These are phyloP conservation scores for Castanea mollissima DNA, from an alignment of 306 rosid species.

Conservation along the genomic window DNA sequence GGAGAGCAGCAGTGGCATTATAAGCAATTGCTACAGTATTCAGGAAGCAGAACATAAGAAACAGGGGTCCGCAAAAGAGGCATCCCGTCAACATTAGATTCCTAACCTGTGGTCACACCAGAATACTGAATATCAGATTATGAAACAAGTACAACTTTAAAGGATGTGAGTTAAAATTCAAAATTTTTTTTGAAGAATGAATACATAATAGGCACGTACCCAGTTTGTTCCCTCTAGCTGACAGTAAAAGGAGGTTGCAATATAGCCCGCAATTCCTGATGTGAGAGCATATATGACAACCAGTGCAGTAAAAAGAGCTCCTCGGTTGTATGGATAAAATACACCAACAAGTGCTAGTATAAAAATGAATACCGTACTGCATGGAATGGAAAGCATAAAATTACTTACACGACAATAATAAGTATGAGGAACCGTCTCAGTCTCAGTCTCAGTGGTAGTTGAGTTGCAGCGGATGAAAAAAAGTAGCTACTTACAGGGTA, in stretches of 20 bases:
- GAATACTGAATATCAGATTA: constrained; percentile 10
- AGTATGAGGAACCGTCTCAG: not conserved
- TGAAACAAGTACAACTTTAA: not conserved
- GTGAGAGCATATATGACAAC: constrained; percentile 91
- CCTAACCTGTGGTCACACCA: constrained; percentile 54
- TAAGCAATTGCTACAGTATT: constrained; percentile 62
- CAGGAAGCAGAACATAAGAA: constrained; percentile 60
- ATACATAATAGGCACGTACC: constrained; percentile 37
- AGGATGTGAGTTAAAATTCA: constrained; percentile 1
- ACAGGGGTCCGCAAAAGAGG: constrained; percentile 66
- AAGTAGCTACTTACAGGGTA: constrained; percentile 43
- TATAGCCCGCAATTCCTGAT: constrained; percentile 90
- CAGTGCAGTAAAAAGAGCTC: constrained; percentile 82
- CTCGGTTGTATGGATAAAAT: constrained; percentile 94
- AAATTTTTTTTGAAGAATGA: constrained; percentile 3
- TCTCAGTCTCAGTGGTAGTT: not conserved
- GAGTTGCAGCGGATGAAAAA: not conserved
- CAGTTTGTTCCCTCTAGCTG: constrained; percentile 91
- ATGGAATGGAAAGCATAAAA: constrained; percentile 7
- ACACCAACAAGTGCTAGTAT: constrained; percentile 87
- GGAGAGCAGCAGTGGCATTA: constrained; percentile 71
- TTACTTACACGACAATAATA: not conserved
- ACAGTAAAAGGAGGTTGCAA: constrained; percentile 85
- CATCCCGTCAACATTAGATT: constrained; percentile 63
- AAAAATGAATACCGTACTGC: constrained; percentile 80